Evolutionary conservation across 2,329 filamentous ascomycete species (phyloP).

Genomic region (Botrytis pseudocinerea): DNA sequence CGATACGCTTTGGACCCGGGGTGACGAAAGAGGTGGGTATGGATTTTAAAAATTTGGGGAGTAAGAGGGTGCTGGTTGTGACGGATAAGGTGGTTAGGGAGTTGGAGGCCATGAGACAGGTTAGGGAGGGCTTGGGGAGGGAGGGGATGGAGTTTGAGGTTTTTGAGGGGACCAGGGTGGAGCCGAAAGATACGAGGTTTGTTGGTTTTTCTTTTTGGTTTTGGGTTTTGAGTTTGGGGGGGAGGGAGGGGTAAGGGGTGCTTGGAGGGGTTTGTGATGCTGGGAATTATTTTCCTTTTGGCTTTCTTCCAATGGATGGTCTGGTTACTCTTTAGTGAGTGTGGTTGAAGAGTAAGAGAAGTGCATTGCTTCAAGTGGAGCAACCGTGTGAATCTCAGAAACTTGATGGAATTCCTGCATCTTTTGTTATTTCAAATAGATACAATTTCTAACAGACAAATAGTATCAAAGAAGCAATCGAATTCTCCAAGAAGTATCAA

Average conservation of each 20-base stretch:
- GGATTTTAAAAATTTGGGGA: slow-evolving; percentile 91
- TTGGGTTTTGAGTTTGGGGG: too few relatives aligned
- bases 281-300: too few relatives aligned
- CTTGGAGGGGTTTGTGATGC: background rate
- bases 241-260: background rate
- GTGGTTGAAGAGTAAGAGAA: background rate
- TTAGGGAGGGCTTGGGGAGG: slow-evolving; percentile 72
- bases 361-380: background rate
- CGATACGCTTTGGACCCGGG: slow-evolving; percentile 87
- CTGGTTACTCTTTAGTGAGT: background rate
- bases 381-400: background rate
- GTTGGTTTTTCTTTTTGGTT: slow-evolving; percentile 49
- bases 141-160: slow-evolving; percentile 82
- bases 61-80: slow-evolving; percentile 85
- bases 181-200: slow-evolving; percentile 86
- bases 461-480: slow-evolving; percentile 86
- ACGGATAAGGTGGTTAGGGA: slow-evolving; percentile 82
- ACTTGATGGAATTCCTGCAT: background rate
- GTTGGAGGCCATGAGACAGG: slow-evolving; percentile 87
- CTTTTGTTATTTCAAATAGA: background rate
- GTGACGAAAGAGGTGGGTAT: slow-evolving; percentile 96
- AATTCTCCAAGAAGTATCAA: slow-evolving; percentile 74
- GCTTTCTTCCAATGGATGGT: background rate
- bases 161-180: slow-evolving; percentile 77
- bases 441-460: background rate